Evolutionary conservation across 2,329 filamentous ascomycete genomes (phyloP).

Genomic region (Ascochyta koolunga): DNA sequence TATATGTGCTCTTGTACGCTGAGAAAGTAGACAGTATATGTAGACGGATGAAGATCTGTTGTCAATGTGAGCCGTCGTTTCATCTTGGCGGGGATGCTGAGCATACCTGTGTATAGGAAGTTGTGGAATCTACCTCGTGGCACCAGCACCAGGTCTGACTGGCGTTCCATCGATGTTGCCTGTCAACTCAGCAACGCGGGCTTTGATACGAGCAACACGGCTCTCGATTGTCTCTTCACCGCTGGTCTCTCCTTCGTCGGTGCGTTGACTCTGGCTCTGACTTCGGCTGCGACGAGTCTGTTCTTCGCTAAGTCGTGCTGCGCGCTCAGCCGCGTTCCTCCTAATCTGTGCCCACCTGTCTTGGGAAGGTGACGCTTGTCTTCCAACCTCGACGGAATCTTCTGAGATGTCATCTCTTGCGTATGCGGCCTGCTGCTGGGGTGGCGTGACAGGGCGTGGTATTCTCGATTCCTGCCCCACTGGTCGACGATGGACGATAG

Average conservation of each 20-base stretch:
- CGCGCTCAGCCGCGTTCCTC: slow-evolving; percentile 88
- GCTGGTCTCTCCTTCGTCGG: slow-evolving; percentile 87
- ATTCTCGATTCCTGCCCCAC: slow-evolving; percentile 16
- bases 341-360: slow-evolving; percentile 97
- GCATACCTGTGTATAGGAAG: slow-evolving; percentile 5
- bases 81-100: background rate
- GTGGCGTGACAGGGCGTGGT: slow-evolving; percentile 18
- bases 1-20: slow-evolving; percentile 30
- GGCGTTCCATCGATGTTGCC: slow-evolving; percentile 53
- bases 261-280: slow-evolving; percentile 62
- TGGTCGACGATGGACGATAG: slow-evolving; percentile 32
- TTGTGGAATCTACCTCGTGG: background rate
- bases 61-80: background rate
- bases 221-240: slow-evolving; percentile 97
- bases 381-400: slow-evolving; percentile 48
- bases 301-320: slow-evolving; percentile 70
- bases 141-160: slow-evolving; percentile 14
- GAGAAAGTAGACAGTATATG: slow-evolving; percentile 26
- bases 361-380: slow-evolving; percentile 53
- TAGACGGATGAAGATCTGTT: slow-evolving; percentile 2
- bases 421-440: slow-evolving; percentile 24
- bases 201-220: slow-evolving; percentile 96
- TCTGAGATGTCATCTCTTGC: slow-evolving; percentile 49
- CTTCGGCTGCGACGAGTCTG: slow-evolving; percentile 62
- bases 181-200: slow-evolving; percentile 91